phyloP scores from a whole-genome alignment of 2,329 filamentous ascomycete genomes.

The Claviceps sp. region DNA sequence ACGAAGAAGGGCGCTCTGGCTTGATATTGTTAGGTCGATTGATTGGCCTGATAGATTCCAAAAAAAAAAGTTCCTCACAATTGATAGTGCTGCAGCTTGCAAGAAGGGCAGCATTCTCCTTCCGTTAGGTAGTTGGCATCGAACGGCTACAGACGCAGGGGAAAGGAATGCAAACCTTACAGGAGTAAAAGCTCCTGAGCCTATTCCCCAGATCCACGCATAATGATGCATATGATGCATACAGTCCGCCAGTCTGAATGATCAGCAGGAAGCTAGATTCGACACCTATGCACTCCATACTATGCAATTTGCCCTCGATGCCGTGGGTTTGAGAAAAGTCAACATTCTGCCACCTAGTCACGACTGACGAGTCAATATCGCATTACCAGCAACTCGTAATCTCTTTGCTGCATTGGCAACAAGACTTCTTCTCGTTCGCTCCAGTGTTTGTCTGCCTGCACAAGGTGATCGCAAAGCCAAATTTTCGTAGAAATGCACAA shows the following conservation, averaged over 20 bases:
- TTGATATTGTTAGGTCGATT: not conserved
- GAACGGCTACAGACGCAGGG: not conserved
- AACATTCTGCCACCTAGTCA: not conserved
- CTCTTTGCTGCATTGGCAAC: not conserved
- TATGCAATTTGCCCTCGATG: not conserved
- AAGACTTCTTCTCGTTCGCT: not conserved
- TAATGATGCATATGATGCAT: not conserved
- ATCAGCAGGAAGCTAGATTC: not conserved
- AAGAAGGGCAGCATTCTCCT: not conserved
- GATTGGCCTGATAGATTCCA: not conserved
- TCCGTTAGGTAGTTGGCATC: not conserved
- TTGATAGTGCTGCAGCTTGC: too few relatives aligned
- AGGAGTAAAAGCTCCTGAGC: not conserved
- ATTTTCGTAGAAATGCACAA: too few relatives aligned
- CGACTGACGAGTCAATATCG: constrained; percentile 2
- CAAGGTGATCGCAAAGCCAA: not conserved
- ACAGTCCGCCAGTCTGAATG: not conserved
- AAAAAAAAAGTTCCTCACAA: too few relatives aligned
- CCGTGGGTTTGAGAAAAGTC: constrained; percentile 1
- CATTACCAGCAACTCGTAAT: constrained; percentile 2
- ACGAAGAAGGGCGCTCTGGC: not conserved
- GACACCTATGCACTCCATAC: constrained; percentile 2
- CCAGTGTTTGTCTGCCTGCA: too few relatives aligned
- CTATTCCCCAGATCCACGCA: not conserved
- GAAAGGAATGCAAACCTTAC: not conserved